Base-by-base conservation (phyloP, 192 early-diverging fungal species). In the Diversispora eburnea region DNA sequence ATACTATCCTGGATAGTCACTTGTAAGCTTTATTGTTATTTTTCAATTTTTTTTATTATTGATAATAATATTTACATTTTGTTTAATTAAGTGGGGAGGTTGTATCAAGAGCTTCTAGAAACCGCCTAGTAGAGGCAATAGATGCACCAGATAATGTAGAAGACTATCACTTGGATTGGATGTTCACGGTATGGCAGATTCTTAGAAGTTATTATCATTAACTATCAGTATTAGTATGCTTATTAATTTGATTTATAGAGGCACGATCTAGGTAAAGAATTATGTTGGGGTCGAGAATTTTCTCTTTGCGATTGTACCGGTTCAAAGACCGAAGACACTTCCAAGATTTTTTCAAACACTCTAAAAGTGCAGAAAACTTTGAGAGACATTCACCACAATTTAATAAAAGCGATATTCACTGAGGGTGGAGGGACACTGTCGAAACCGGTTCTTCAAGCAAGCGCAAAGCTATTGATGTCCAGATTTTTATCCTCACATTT, bases 141-240 rank as follows among this genome's bases (percentile, higher is more conserved):
- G 75, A 76, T 70, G 67, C 75, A 13, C 69, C 68, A 20, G 39
- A 10, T 52, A 70, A 76, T 47, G 67, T 68, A 42, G 75, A 76
- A 69, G 75, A 67, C 0, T 76, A 76, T 8, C 75, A 76, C 45
- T 17, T 76, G 0, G 67, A 72, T 15, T 76, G 75, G 75, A 76
- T 76, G 47, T 76, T 76, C 19, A 71, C 75, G 68, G 75, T 76
- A 71, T 70, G 59, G 10, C 62, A 58, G 48, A 60, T 72, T 60
- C 57, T 72, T 17, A 73, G 49, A 73, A 47, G 8, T 33, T 33
- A 33, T 33, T 33, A 33, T 33, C 25, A 3, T 63, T 73, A 12
- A 51, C 49, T 73, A 12, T 61, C 17, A 73, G 20, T 62, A 25
- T 51, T 20, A 20, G 47, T 70, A 5, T n/a, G 22, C 62, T 70